phyloP scores from a whole-genome alignment of 1,139 yeast species.

The Pichia sp. region DNA sequence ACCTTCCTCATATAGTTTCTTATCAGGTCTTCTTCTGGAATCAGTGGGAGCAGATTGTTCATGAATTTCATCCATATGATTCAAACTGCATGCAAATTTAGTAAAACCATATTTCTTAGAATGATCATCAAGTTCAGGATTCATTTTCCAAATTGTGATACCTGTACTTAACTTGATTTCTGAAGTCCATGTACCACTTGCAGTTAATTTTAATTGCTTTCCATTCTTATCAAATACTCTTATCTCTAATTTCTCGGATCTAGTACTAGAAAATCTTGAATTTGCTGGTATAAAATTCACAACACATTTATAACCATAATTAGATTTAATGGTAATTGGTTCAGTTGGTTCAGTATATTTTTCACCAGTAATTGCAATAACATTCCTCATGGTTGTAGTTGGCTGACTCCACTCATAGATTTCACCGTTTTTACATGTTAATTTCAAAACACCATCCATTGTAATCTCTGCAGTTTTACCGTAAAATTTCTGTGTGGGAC shows the following conservation, averaged over 20 bases:
- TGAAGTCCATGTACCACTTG: conserved; percentile 73
- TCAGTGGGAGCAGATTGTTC: conserved; percentile 74
- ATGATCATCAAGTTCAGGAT: conserved; percentile 52
- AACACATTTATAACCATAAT: conserved; percentile 59
- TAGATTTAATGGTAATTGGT: conserved; percentile 56
- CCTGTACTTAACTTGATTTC: conserved; percentile 35
- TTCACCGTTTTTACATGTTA: conserved; percentile 58
- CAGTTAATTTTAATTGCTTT: conserved; percentile 28
- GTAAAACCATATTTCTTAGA: conserved; percentile 78
- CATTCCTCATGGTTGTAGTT: conserved; percentile 69
- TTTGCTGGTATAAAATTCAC: conserved; percentile 66
- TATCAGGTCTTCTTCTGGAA: conserved; percentile 84
- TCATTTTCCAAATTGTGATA: conserved; percentile 57
- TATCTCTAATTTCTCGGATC: conserved; percentile 72
- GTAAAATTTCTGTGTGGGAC: conserved; percentile 90
- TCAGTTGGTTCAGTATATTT: conserved; percentile 88
- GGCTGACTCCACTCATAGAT: conserved; percentile 77
- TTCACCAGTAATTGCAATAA: conserved; percentile 74
- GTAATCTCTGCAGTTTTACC: conserved; percentile 84
- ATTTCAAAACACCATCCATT: conserved; percentile 60
- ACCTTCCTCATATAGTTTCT: conserved; percentile 63
- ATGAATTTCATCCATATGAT: conserved; percentile 60
- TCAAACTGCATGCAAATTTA: conserved; percentile 69
- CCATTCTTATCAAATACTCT: conserved; percentile 38
- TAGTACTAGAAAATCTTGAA: conserved; percentile 81